Evolutionary conservation across 1,284 basidiomycete genomes (phyloP), one percentile per base, ranked within the genome.

Genomic region (Cutaneotrichosporon sp.): DNA sequence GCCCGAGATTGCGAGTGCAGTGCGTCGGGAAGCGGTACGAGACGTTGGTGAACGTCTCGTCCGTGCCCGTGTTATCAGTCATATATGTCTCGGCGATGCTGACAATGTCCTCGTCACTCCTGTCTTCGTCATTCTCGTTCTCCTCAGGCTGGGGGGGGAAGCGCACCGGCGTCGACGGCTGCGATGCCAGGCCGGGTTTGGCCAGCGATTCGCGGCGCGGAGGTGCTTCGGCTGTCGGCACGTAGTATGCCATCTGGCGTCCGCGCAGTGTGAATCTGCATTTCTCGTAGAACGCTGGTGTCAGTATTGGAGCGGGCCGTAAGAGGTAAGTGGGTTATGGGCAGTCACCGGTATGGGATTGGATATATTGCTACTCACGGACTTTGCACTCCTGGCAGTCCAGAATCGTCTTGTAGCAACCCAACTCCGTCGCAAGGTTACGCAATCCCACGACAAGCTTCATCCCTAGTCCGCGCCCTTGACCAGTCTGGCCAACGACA

Each of bases 341-440:
- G 26, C 26, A 26, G 26, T 1, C 26, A 26, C 26, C 26, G 26
- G 26, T 26, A 26, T 26, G 26, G 26, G 26, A 26, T 26, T 26
- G 26, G 26, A 26, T 26, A 26, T 26, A 26, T 26, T 26, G 26
- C 21, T 18, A 87, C 92, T 81, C 77, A 96, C 93, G 88, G 69
- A 93, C 89, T 73, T 97, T 98, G 61, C 86, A 84, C 67, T 92
- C 88, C 74, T 87, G 91, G 80, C 96, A 99, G 80, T 98, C 95
- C 73, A 99, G 81, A 69, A 98, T 96, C 5, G 91, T 92, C 88
- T 98, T 97, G 83, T 97, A 97, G 80, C 90, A 88, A 32, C 93
- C 89, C 65, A 84, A 81, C 68, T 78, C 83, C 84, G 92, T 88
- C 72, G 88, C 89, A 79, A 95, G 86, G 65, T 85, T 82, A 8